Conservation (phyloP, 1,139 yeast genomes). For the Scheffersomyces titani region DNA sequence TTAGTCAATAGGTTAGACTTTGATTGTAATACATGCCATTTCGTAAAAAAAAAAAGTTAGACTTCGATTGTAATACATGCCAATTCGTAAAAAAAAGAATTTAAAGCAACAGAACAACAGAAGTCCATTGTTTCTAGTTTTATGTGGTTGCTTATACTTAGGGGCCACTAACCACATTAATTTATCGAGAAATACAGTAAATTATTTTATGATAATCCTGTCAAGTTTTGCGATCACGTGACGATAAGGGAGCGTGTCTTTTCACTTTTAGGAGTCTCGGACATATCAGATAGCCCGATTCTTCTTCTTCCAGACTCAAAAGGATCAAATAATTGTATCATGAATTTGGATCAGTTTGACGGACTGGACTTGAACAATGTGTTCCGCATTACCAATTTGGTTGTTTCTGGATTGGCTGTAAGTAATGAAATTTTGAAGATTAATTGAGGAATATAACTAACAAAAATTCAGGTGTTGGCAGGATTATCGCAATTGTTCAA, state of each 20-base stretch:
- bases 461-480: conserved; percentile 43
- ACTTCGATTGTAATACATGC: too few species aligned
- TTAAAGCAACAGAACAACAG: too few species aligned
- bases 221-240: background rate
- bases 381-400: conserved; percentile 65
- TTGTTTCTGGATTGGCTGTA: conserved; percentile 63
- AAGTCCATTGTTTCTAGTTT: too few species aligned
- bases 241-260: background rate
- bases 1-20: too few species aligned
- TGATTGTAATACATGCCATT: too few species aligned
- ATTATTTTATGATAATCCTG: too few species aligned
- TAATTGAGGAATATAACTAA: conserved; percentile 1
- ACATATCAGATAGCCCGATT: background rate
- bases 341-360: conserved; percentile 16
- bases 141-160: too few species aligned
- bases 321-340: conserved; percentile 1
- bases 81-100: too few species aligned
- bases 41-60: too few species aligned
- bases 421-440: conserved; percentile 19
- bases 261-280: background rate
- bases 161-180: too few species aligned
- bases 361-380: conserved; percentile 45
- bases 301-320: background rate
- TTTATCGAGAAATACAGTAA: too few species aligned
- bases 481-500: conserved; percentile 63